Base-by-base conservation (phyloP, 2,329 filamentous ascomycete species). In the Epichloe glyceriae region DNA sequence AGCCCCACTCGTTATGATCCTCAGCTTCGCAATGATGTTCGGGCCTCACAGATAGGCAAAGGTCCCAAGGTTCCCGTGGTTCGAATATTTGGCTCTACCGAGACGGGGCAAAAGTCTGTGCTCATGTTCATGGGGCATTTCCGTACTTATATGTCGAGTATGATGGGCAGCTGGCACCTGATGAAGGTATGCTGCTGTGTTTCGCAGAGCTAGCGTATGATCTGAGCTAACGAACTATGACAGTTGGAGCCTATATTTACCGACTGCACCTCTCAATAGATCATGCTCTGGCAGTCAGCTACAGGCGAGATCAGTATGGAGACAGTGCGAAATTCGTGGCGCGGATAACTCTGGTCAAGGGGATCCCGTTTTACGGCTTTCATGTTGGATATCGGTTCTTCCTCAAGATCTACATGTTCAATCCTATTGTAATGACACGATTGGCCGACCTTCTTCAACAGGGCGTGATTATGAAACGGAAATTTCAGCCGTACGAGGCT, bases 81-180 rank as follows among this genome's bases (percentile, higher is more conserved):
- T 53, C 82, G 93, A 56, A 79, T 94, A 11, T 98, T 97, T 68
- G 93, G 93, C 1, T 83, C 89, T 3, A 96, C 91, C 1, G 88
- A 95, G 64, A 93, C 88, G 0, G 93, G 93, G 0, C 90, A 97
- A 68, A 94, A 63, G 88, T 96, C 15, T 96, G 93, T 70, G 88
- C 88, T 33, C 93, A 98, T 70, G 81, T 98, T 51, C 93, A 97
- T 67, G 93, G 94, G 53, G 89, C 88, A 20, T 90, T 98, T 60
- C 93, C 93, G 1, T 98, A 98, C 63, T 72, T 97, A n/a, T 97
- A 89, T 64, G 74, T 98, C 51, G 85, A 91, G 65, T 95, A 95
- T 65, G 73, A 76, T 46, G 89, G 86, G 20, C 78, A 77, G 58
- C 66, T 93, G 53, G 74, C 74, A 40, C 72, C 75, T 10, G 76